phyloP scores from a whole-genome alignment of 2,329 filamentous ascomycete species.

The Corinectria fuckeliana region DNA sequence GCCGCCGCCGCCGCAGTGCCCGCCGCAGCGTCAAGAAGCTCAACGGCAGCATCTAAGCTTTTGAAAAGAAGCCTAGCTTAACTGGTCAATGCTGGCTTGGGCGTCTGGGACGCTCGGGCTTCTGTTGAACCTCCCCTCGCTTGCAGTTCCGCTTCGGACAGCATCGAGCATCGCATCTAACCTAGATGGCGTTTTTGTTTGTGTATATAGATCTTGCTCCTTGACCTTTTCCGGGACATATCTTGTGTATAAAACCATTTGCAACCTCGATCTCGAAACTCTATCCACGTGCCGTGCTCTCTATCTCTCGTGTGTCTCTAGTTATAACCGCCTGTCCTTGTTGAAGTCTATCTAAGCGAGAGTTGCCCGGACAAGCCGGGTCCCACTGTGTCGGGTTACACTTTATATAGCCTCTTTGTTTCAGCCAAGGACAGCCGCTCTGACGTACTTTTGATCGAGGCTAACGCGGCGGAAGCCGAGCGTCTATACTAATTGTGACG shows the following conservation, averaged over 20 bases:
- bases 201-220: conserved; percentile 37
- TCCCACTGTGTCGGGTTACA: too few relatives aligned
- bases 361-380: too few relatives aligned
- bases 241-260: conserved; percentile 37
- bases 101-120: conserved; percentile 20
- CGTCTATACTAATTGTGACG: background rate
- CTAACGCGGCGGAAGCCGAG: background rate
- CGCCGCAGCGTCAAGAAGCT: conserved; percentile 31
- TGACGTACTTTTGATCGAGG: background rate
- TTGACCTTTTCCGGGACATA: conserved; percentile 28
- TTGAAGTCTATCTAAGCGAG: background rate
- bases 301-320: background rate
- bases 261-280: background rate
- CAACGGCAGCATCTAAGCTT: conserved; percentile 27
- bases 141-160: conserved; percentile 7
- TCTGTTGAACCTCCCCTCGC: background rate
- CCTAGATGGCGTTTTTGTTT: conserved; percentile 33
- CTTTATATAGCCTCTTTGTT: too few relatives aligned
- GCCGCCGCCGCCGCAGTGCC: conserved; percentile 33
- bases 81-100: background rate
- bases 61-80: conserved; percentile 8
- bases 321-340: background rate
- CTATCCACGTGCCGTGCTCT: background rate
- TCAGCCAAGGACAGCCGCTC: background rate
- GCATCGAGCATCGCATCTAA: conserved; percentile 25